These are phyloP conservation scores for Erigeron philadelphicus DNA, from an alignment of 140 eudicot genomes.

Conservation along the genomic window DNA sequence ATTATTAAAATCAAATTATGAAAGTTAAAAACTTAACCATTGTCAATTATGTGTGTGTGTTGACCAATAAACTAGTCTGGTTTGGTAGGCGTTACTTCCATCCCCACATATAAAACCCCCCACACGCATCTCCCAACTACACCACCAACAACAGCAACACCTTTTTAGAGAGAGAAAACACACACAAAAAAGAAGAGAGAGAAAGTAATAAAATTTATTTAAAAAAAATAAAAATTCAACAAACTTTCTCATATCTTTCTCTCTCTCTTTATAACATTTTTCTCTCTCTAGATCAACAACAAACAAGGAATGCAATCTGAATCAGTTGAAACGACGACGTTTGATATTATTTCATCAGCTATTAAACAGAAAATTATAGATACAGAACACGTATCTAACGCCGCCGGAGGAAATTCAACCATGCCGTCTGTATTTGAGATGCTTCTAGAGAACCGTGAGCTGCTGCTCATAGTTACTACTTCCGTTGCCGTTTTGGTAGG, in stretches of 20 bases:
- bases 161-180: background rate
- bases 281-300: too few relatives aligned
- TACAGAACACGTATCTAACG: background rate
- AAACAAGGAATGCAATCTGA: too few relatives aligned
- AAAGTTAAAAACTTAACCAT: slow-evolving; percentile 26
- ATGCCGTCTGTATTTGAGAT: slow-evolving; percentile 34
- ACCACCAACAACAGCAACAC: background rate
- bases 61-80: slow-evolving; percentile 28
- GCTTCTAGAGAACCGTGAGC: slow-evolving; percentile 46
- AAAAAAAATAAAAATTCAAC: too few relatives aligned
- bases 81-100: slow-evolving; percentile 42
- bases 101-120: slow-evolving; percentile 28
- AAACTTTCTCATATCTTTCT: too few relatives aligned
- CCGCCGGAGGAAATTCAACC: slow-evolving; percentile 6
- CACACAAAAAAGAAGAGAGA: background rate
- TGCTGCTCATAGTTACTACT: slow-evolving; percentile 53
- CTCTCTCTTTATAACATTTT: too few relatives aligned
- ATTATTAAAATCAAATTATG: too few relatives aligned
- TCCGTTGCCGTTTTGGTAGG: slow-evolving; percentile 61
- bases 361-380: background rate
- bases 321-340: too few relatives aligned
- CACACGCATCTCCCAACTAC: slow-evolving; percentile 24
- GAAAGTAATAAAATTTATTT: too few relatives aligned
- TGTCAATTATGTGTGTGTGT: slow-evolving; percentile 27
- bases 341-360: too few relatives aligned